phyloP scores from a whole-genome alignment of 225 moss, liverwort and hornwort genomes.

The Antitrichia curtipendula region DNA sequence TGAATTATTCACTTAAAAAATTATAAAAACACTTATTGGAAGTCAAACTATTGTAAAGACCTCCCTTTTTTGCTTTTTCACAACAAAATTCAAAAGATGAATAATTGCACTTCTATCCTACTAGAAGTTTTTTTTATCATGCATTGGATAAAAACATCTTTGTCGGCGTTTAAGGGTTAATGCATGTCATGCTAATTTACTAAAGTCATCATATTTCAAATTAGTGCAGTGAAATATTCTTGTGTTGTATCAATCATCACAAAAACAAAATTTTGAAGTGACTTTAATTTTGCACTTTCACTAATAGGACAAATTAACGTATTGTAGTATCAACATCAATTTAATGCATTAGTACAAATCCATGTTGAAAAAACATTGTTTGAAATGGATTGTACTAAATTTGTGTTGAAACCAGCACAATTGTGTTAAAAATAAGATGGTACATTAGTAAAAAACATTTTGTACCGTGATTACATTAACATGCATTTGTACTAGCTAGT shows the following conservation, averaged over 20 bases:
- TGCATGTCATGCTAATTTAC: too few relatives aligned
- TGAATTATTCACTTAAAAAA: too few relatives aligned
- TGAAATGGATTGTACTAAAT: background rate
- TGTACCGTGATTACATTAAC: fast-evolving
- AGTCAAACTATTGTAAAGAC: too few relatives aligned
- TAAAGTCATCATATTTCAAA: too few relatives aligned
- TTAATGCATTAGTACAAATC: background rate
- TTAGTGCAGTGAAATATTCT: too few relatives aligned
- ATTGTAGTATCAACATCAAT: background rate
- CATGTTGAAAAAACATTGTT: background rate
- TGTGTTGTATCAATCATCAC: background rate
- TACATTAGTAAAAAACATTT: background rate
- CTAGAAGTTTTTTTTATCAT: too few relatives aligned
- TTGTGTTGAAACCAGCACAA: background rate
- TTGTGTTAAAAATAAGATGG: background rate
- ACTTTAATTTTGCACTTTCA: background rate
- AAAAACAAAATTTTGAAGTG: background rate
- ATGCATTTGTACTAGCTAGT: background rate
- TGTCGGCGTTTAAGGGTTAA: too few relatives aligned
- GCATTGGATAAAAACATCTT: too few relatives aligned
- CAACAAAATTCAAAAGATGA: too few relatives aligned
- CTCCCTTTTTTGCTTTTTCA: too few relatives aligned
- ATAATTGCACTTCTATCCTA: too few relatives aligned
- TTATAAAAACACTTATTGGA: too few relatives aligned
- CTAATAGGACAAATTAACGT: background rate